phyloP scores from a whole-genome alignment of 192 early-diverging fungal genomes.

The Rhizophagus clarus region DNA sequence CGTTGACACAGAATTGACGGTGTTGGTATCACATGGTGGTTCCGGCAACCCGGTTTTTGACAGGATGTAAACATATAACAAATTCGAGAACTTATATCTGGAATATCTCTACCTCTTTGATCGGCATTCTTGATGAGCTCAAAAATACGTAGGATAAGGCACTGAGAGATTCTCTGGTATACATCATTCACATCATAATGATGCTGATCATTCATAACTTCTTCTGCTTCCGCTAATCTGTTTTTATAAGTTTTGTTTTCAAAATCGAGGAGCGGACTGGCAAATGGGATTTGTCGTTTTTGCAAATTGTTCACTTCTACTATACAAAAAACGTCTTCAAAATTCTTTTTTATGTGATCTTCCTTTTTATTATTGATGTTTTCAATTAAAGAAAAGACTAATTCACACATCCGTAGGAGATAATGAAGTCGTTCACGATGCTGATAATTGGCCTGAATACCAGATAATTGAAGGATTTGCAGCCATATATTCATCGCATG shows the following conservation, averaged over 20 bases:
- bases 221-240: background rate
- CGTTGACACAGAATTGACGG: background rate
- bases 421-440: background rate
- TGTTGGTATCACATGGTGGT: slow-evolving; percentile 12
- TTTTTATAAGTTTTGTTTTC: too few relatives aligned
- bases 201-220: background rate
- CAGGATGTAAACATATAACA: background rate
- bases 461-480: background rate
- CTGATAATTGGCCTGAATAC: background rate
- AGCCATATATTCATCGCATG: slow-evolving; percentile 14
- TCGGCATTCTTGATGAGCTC: background rate
- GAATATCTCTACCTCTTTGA: background rate
- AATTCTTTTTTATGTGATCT: background rate
- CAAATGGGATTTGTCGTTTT: background rate
- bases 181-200: background rate
- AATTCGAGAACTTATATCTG: background rate
- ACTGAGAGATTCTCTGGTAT: background rate
- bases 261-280: background rate
- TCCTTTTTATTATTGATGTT: background rate
- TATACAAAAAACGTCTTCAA: slow-evolving; percentile 10
- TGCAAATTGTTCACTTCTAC: background rate
- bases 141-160: background rate
- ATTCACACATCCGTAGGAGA: background rate
- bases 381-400: background rate
- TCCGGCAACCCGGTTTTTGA: background rate